Conservation (phyloP, 441 rosid genomes). For the Hura crepitans region DNA sequence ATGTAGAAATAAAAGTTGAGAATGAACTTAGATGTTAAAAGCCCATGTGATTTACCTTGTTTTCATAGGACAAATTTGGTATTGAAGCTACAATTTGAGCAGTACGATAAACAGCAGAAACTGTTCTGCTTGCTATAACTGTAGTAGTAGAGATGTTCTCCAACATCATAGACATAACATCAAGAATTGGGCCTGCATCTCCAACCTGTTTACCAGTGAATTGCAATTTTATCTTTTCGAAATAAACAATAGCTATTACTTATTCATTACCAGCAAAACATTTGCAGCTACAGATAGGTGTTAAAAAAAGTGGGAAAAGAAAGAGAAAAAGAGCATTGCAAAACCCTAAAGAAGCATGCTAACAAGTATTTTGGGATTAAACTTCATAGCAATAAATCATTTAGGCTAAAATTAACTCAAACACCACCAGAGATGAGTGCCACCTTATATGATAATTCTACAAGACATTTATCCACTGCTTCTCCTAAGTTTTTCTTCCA, state of each 20-base stretch:
- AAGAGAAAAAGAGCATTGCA: neutral
- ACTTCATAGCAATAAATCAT: slow-evolving; percentile 17
- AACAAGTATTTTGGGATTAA: slow-evolving; percentile 4
- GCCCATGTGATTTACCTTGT: slow-evolving; percentile 51
- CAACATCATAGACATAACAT: slow-evolving; percentile 83
- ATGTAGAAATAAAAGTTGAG: neutral
- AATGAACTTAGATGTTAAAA: slow-evolving; percentile 15
- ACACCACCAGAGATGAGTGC: slow-evolving; percentile 19
- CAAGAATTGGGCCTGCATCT: slow-evolving; percentile 90
- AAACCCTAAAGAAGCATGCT: slow-evolving; percentile 19
- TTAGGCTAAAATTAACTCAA: neutral
- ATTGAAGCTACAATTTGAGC: slow-evolving; percentile 82
- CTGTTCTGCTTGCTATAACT: slow-evolving; percentile 68
- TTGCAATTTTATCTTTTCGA: slow-evolving; percentile 25
- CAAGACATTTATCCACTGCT: slow-evolving; percentile 82
- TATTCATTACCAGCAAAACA: slow-evolving; percentile 1
- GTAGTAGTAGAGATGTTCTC: slow-evolving; percentile 79
- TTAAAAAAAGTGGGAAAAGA: neutral
- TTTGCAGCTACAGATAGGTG: neutral
- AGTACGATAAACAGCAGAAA: slow-evolving; percentile 76
- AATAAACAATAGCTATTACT: slow-evolving; percentile 10
- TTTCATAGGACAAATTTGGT: slow-evolving; percentile 73
- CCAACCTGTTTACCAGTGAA: slow-evolving; percentile 56
- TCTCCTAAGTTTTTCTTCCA: slow-evolving; percentile 56
- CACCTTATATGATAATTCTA: slow-evolving; percentile 69